A percentile compares a stretch with the other conserved stretches of the same genome.
phyloP scores from a whole-genome alignment of 345 rosid genomes.

The Fremontodendron californicum region DNA sequence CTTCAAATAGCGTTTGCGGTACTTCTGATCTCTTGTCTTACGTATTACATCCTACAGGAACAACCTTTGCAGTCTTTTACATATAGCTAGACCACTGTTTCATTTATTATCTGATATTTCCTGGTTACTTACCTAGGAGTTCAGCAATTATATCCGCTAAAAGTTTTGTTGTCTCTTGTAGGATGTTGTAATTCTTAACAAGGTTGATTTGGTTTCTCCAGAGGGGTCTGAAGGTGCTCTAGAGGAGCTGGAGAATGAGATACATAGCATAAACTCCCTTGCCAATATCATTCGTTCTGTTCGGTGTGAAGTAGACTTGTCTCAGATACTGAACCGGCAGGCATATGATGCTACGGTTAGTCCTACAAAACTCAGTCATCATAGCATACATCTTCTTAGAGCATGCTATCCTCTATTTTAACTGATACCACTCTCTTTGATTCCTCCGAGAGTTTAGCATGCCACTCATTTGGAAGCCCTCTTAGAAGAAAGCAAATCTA shows the following conservation, averaged over 20 bases:
- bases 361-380: slow-evolving; percentile 16
- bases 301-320: slow-evolving; percentile 76
- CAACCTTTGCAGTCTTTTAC: not conserved
- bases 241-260: slow-evolving; percentile 72
- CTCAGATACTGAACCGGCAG: slow-evolving; percentile 56
- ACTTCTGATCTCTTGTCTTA: slow-evolving; percentile 13
- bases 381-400: not conserved
- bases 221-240: slow-evolving; percentile 47
- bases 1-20: slow-evolving; percentile 95
- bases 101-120: not conserved
- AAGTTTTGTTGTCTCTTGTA: slow-evolving; percentile 30
- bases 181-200: slow-evolving; percentile 91
- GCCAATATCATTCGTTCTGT: slow-evolving; percentile 65
- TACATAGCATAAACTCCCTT: slow-evolving; percentile 68
- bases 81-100: not conserved
- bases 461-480: slow-evolving; percentile 58
- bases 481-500: slow-evolving; percentile 57
- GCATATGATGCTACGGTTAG: slow-evolving; percentile 90
- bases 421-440: slow-evolving; percentile 16
- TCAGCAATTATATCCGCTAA: not conserved
- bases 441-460: slow-evolving; percentile 39
- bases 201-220: slow-evolving; percentile 76
- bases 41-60: not conserved
- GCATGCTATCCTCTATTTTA: slow-evolving; percentile 12
- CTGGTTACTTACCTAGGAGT: not conserved